Evolutionary conservation across 441 rosid genomes (phyloP), one percentile per base, ranked within the genome.

Genomic region (Syzygium syzygioides): DNA sequence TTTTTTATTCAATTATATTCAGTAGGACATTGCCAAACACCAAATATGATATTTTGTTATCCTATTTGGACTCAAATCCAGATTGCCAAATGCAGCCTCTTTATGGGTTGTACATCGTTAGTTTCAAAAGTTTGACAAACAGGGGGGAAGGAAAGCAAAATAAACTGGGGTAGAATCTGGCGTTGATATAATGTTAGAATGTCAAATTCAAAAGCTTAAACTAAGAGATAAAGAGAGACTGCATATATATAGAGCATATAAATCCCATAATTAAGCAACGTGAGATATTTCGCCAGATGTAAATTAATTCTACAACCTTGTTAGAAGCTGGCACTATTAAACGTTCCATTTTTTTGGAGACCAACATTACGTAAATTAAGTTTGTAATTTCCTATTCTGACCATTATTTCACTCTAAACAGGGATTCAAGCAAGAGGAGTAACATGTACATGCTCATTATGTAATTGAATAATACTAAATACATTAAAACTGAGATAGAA

Each of bases 131-230:
- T 9, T 68, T 19, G 14, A 32, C 2, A 0, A 71, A 37, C 1
- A 1, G 9, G n/a, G 48, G 2, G 37, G 50, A 71, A 34, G 8
- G 14, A 71, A 71, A 37, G 17, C 28, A 3, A 20, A 34, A 71
- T 71, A 19, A 71, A 34, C 0, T 10, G 7, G 1, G 28, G 15
- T 1, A 71, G 50, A 2, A 5, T 71, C 2, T 71, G 10, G 0
- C 4, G 20, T 0, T 10, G 5, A 19, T 37, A 20, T 5, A 0
- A 37, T 10, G 3, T 71, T 37, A 71, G 8, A 71, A 11, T 5
- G 26, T 71, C 4, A 2, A 71, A 11, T 28, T 20, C 3, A 20
- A 68, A 68, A 20, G 6, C 6, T 59, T 56, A 56, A 56, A 56
- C 10, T 9, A 23, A 56, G 60, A 56, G 10, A 11, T 26, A 60